Base-by-base conservation (phyloP, 192 early-diverging fungal genomes). In the Linnemannia zychae region DNA sequence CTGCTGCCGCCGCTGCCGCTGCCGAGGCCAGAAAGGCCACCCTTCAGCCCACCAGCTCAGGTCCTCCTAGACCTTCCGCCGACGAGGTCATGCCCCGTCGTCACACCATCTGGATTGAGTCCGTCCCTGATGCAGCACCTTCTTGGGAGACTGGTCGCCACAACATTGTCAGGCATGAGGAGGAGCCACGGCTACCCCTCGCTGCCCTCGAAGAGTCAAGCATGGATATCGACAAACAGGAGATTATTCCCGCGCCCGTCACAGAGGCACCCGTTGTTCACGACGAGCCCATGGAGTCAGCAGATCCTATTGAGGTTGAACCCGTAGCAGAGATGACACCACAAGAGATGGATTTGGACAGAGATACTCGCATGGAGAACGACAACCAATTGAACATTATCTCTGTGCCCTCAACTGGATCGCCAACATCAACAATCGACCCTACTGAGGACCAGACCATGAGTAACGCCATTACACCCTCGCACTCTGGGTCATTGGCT, bases 91-190 rank as follows among this genome's bases (percentile, higher is more conserved):
- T 84, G 77, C 82, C 82, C 15, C 72, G 82, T 28, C 76, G 82
- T 36, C 82, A 84, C 53, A 84, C 82, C 68, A 84, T 84, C 47
- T 84, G 82, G 82, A 84, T 84, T 48, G 82, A 84, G 36, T 78
- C 76, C 47, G 76, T 78, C 3, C 76, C 75, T 2, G 81, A 77
- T 31, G 71, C 65, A 12, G 77, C 70, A 12, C 82, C 82, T 7
- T 75, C 82, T 49, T 84, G 82, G 82, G 77, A 84, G n/a, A 40
- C 82, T 17, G 71, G 70, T 24, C 76, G 73, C 18, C 70, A 60
- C n/a, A 6, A 47, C 28, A 37, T 52, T 38, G 36, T 47, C 69
- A 69, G 31, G 1, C 49, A 76, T 0, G 80, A 76, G 65, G 81
- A 73, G 31, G 69, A 49, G 38, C 67, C 44, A 48, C 69, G 71